phyloP scores from a whole-genome alignment of 495 filamentous ascomycete genomes.

The Xylaria bambusicola region DNA sequence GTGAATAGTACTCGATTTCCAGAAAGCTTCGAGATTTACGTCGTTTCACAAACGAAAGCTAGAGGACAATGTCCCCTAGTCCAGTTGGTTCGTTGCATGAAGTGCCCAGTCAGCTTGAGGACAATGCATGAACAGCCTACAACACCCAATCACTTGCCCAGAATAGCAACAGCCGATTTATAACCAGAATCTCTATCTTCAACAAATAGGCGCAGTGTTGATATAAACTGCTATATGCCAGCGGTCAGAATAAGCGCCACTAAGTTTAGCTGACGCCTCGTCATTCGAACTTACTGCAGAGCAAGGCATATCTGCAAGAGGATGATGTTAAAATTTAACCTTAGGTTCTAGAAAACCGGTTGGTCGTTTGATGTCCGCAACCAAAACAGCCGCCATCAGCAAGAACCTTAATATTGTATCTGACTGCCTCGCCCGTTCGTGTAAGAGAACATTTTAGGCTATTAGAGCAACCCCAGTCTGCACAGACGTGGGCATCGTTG shows the following conservation, averaged over 20 bases:
- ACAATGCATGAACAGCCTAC: neutral
- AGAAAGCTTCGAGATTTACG: no score
- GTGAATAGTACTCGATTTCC: no score
- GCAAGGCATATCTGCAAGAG: no score
- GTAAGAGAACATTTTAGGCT: conserved; percentile 10
- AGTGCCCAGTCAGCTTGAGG: neutral
- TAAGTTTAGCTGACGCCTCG: no score
- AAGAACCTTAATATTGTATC: neutral
- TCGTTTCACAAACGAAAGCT: no score
- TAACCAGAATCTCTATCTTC: neutral
- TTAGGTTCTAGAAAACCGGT: neutral
- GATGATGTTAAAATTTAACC: neutral
- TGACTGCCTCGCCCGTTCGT: neutral
- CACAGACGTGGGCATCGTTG: no score
- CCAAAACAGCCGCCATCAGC: conserved; percentile 1
- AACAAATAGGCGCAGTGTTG: neutral
- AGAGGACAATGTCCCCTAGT: neutral
- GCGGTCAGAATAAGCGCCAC: no score
- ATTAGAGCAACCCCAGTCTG: no score
- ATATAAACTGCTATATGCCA: neutral
- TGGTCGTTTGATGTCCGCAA: conserved; percentile 1
- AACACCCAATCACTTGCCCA: no score
- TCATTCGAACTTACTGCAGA: no score
- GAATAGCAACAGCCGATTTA: no score
- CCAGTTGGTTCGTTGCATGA: neutral